Evolutionary conservation across 108 stramenopile genomes (phyloP), one percentile per base, ranked within the genome.

Genomic region (Aureococcus anophagefferens): DNA sequence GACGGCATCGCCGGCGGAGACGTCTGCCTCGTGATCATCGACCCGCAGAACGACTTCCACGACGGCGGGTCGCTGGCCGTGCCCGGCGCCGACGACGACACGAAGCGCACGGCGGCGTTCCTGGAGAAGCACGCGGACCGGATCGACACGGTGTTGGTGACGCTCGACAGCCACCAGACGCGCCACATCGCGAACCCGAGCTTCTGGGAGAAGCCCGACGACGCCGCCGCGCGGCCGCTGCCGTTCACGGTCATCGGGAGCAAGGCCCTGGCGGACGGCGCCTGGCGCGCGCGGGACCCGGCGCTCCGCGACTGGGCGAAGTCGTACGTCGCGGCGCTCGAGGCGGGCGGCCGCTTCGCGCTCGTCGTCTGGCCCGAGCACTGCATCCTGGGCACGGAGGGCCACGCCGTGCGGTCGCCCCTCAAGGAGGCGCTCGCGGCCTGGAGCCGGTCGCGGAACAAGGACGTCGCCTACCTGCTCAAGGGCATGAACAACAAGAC

Each of bases 361-460:
- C 76, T 94, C 15, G 87, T 83, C 69, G 85, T 97, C 33, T 97
- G 96, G 96, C 96, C 96, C 29, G 96, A 93, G 77, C 96, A 97
- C 78, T 97, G 96, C 78, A 70, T 97, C 62, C 82, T 92, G 66
- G 92, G 93, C 11, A 82, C 85, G 0, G 40, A 46, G 31, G 92
- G 93, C 9, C 90, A 94, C 74, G 71, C 65, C 68, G 72, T 91
- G 29, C 89, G 87, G n/a, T 65, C 76, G 30, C 28, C 28, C 33
- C 79, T 93, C 28, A 32, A 68, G 9, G 76, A 81, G n/a, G 90
- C 88, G 5, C 65, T 93, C n/a, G n/a, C n/a, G n/a, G n/a, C 21
- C 51, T 59, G 17, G 51, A 15, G 15, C 51, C 17, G 15, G 15
- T 21, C 51, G 51, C 51, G 51, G 14, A 65, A 30, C 16, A 65